Conservation (phyloP, 1,284 basidiomycete genomes). For the Exsudoporus floridanus region DNA sequence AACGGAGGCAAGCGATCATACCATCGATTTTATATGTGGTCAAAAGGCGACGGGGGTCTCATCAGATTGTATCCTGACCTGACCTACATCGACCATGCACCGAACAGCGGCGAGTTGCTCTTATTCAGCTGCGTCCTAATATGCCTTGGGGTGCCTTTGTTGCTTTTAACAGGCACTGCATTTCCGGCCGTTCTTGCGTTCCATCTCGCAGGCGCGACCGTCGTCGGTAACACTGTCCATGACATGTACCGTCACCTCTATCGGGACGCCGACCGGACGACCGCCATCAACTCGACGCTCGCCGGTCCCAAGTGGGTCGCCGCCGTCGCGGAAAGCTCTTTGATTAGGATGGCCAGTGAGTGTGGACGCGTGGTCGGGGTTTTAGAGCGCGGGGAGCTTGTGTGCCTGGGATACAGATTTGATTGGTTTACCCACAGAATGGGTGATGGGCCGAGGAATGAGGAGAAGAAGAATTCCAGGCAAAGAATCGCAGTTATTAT, state of each 20-base stretch:
- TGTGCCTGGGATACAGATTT: slow-evolving; percentile 44
- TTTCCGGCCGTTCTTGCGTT: slow-evolving; percentile 21
- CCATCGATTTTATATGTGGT: slow-evolving; percentile 58
- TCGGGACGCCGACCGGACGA: slow-evolving; percentile 38
- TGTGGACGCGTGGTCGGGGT: slow-evolving; percentile 48
- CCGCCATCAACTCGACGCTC: slow-evolving; percentile 39
- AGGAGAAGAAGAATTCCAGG: slow-evolving; percentile 44
- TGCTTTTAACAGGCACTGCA: slow-evolving; percentile 13
- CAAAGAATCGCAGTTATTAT: slow-evolving; percentile 31
- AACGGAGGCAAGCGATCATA: slow-evolving; percentile 48
- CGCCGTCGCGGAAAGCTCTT: slow-evolving; percentile 48
- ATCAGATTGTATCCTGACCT: slow-evolving; percentile 48
- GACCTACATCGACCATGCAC: slow-evolving; percentile 46
- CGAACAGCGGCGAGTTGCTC: slow-evolving; percentile 52
- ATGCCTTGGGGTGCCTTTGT: slow-evolving; percentile 9
- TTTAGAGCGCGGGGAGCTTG: slow-evolving; percentile 44
- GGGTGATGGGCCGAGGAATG: slow-evolving; percentile 42
- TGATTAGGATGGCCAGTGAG: slow-evolving; percentile 54
- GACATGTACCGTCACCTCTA: slow-evolving; percentile 50
- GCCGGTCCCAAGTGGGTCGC: slow-evolving; percentile 37
- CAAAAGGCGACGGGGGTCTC: slow-evolving; percentile 54
- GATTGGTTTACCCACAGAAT: slow-evolving; percentile 53
- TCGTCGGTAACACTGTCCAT: slow-evolving; percentile 46
- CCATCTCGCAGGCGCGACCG: slow-evolving; percentile 29
- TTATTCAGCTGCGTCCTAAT: slow-evolving; percentile 29